Conservation (phyloP, 208 protist species). For the Trypanosoma lewisi region DNA sequence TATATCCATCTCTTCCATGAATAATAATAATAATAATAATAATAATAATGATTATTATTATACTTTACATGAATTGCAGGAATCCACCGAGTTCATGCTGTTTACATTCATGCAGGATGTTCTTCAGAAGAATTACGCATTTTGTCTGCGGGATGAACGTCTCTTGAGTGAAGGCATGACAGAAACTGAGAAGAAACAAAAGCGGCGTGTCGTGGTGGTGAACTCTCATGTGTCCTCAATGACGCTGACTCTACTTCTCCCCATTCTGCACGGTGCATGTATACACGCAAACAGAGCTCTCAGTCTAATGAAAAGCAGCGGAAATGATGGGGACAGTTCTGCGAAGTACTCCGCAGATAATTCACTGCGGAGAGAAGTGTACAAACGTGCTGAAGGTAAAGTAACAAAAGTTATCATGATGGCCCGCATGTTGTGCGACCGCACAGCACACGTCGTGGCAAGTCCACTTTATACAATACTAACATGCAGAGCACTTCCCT, state of each 20-base stretch:
- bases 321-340: too few species aligned
- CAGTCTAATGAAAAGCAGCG: neutral
- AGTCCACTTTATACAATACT: constrained; percentile 66
- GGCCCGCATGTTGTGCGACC: constrained; percentile 57
- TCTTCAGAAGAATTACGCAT: constrained; percentile 81
- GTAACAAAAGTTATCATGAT: constrained; percentile 48
- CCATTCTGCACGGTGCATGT: constrained; percentile 14
- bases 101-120: constrained; percentile 85
- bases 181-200: too few species aligned
- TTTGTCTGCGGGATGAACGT: constrained; percentile 65
- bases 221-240: constrained; percentile 17
- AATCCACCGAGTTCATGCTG: constrained; percentile 34
- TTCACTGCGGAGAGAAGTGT: too few species aligned
- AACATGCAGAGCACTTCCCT: neutral
- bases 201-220: too few species aligned
- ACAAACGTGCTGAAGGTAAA: neutral
- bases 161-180: constrained; percentile 31
- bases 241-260: constrained; percentile 5
- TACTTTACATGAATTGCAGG: neutral
- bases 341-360: too few species aligned
- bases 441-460: constrained; percentile 47
- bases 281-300: constrained; percentile 8
- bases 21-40: neutral
- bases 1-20: neutral
- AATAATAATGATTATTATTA: neutral